A percentile compares a stretch with the other conserved stretches of the same genome.
These are phyloP conservation scores for Myriosclerotinia curreyana DNA, from an alignment of 2,329 filamentous ascomycete species.

Conservation along the genomic window DNA sequence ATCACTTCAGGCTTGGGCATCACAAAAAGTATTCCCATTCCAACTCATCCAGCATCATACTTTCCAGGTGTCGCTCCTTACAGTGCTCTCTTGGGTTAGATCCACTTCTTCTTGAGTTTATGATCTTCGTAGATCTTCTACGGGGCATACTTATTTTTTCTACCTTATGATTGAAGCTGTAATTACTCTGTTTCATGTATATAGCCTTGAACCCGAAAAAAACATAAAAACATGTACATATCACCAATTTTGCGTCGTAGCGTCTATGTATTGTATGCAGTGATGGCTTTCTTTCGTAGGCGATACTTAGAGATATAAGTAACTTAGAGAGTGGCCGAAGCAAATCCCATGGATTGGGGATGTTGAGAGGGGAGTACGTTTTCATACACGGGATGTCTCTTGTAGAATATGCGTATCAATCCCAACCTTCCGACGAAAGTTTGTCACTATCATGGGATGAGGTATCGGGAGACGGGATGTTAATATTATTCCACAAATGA, in stretches of 20 bases:
- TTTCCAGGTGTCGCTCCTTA: constrained; percentile 26
- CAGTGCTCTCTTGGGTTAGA: constrained; percentile 25
- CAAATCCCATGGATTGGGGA: too few species aligned
- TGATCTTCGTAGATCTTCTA: not conserved
- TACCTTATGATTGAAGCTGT: not conserved
- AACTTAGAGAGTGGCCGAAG: not conserved
- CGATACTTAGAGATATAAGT: not conserved
- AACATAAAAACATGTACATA: not conserved
- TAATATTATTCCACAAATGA: not conserved
- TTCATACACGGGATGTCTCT: not conserved
- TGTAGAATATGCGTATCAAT: not conserved
- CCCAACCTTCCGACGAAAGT: not conserved
- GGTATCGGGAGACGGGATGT: not conserved
- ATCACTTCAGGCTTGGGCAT: constrained; percentile 28
- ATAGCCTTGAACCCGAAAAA: not conserved
- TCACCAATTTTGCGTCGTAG: not conserved
- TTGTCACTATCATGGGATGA: not conserved
- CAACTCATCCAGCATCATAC: constrained; percentile 28
- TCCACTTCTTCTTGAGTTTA: not conserved
- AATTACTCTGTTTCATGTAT: not conserved
- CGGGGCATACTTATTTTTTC: not conserved
- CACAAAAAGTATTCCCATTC: constrained; percentile 28
- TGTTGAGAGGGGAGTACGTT: too few species aligned
- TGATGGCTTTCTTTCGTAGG: not conserved
- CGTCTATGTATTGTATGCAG: not conserved